Evolutionary conservation across 352 stramenopile genomes (phyloP).

Genomic region (Pseudoperonospora humuli): DNA sequence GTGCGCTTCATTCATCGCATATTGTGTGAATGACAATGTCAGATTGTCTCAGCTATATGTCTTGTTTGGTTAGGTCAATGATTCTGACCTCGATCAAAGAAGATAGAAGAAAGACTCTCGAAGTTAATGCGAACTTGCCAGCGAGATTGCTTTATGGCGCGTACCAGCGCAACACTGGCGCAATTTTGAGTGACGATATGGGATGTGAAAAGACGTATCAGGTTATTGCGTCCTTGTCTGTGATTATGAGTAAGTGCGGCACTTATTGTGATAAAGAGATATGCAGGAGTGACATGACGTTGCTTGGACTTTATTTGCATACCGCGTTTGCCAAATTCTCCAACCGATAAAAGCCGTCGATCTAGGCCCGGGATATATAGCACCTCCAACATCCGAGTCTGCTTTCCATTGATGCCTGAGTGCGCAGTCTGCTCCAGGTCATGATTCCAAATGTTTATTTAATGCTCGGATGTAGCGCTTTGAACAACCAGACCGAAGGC

Average conservation of each 20-base stretch:
- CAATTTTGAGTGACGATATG: conserved; percentile 99
- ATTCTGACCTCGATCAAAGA: conserved; percentile 17
- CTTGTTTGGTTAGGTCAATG: conserved; percentile 22
- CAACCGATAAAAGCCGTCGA: no score
- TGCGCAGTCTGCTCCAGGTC: no score
- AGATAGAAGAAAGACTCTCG: conserved; percentile 6
- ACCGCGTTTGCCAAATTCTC: no score
- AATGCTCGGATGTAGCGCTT: no score
- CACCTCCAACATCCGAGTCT: no score
- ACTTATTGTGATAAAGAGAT: conserved; percentile 92
- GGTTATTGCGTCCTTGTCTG: conserved; percentile 87
- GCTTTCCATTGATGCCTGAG: no score
- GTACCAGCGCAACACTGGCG: conserved; percentile 39
- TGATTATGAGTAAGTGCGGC: conserved; percentile 87
- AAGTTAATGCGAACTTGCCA: conserved; percentile 66
- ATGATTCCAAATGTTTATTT: no score
- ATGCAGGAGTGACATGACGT: conserved; percentile 89
- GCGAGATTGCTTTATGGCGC: conserved; percentile 58
- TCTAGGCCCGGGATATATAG: no score
- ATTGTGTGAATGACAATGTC: not conserved
- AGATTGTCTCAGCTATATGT: not conserved
- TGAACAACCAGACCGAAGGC: no score
- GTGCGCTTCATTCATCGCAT: conserved; percentile 8
- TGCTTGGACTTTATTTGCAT: no score
- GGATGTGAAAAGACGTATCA: conserved; percentile 93